These are phyloP conservation scores for Pachyrhizus erosus DNA, from an alignment of 306 rosid genomes.

Conservation along the genomic window DNA sequence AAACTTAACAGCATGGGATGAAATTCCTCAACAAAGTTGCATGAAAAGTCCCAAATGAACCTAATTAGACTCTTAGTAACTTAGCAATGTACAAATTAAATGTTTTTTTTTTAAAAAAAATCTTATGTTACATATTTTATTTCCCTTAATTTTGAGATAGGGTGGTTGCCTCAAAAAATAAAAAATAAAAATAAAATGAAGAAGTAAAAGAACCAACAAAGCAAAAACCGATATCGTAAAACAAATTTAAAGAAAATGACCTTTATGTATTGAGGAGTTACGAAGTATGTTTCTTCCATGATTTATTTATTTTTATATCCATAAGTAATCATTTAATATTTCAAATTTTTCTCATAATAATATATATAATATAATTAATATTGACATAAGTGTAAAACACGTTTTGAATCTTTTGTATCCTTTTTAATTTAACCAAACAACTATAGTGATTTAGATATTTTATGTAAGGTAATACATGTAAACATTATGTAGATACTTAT, in stretches of 20 bases:
- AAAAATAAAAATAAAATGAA: no score
- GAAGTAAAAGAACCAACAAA: not conserved
- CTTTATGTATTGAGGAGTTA: constrained; percentile 52
- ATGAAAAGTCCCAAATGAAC: not conserved
- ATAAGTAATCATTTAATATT: not conserved
- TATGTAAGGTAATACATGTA: not conserved
- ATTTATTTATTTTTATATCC: not conserved
- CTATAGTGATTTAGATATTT: not conserved
- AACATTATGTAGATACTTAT: not conserved
- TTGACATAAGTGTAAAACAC: no score
- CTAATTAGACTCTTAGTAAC: not conserved
- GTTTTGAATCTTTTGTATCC: no score
- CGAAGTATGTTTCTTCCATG: constrained; percentile 37
- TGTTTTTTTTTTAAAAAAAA: not conserved
- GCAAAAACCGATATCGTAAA: not conserved
- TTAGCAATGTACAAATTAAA: not conserved
- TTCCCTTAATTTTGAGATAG: not conserved
- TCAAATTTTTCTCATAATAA: no score
- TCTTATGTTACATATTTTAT: not conserved
- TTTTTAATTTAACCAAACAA: no score
- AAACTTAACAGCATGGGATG: not conserved
- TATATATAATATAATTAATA: no score
- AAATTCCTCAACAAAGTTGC: not conserved
- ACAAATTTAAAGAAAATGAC: not conserved
- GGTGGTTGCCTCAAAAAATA: not conserved